Evolutionary conservation across 2,329 filamentous ascomycete genomes (phyloP), one percentile per base, ranked within the genome.

Genomic region (Madurella mycetomatis): DNA sequence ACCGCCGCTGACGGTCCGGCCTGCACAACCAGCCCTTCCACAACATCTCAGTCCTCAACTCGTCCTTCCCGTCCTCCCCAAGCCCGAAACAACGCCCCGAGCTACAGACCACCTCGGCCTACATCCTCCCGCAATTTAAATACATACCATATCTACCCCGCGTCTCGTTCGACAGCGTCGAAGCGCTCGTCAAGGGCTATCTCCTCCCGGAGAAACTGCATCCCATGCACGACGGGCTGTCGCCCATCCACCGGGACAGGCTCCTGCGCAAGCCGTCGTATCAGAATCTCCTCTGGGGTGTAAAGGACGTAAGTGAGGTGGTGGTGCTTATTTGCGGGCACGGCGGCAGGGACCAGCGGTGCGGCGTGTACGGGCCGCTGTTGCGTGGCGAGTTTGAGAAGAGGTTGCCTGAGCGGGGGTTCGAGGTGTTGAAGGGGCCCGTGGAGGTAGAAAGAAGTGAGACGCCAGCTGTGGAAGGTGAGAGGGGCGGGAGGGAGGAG

Each of bases 281-380:
- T 64, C 81, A 65, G 65, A 73, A 56, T 52, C 73, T 72, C 37
- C 73, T 90, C 2, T 70, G 72, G 1, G 77, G 78, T 1, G 84
- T 89, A 5, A 73, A 79, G 11, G 80, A 84, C 54, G 80, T 88
- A 9, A 66, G 80, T 15, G 86, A 91, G 58, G 76, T 91, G 4
- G 64, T 89, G n/a, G 82, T 99, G 31, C 73, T 97, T 17, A 86
- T 96, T 42, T 99, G 94, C 66, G 90, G 91, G 0, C 94, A 99
- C 64, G 87, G 86, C 13, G 84, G 85, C 2, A 79, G 94, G 11
- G 94, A 99, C 67, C 75, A 78, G 64, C 80, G 94, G 49, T 99
- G 94, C 65, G 92, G 94, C 0, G 72, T 89, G 18, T 77, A 92
- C 59, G 92, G 90, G 0, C 90, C 91, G 0, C 71, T 90, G 1